These are phyloP conservation scores for Macrolepiota dolichaula DNA, from an alignment of 768 basidiomycete species.

Conservation along the genomic window DNA sequence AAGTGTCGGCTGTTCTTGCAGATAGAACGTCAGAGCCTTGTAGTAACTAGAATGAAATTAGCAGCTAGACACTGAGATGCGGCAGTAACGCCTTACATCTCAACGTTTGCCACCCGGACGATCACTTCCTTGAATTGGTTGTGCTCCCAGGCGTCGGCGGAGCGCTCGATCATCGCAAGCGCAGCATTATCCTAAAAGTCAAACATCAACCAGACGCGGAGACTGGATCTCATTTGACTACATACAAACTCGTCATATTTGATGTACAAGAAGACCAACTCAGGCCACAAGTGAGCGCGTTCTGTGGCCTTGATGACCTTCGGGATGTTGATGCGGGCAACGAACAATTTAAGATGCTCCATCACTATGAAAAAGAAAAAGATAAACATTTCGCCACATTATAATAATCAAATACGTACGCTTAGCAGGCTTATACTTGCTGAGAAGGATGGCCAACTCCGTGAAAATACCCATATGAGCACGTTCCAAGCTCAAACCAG, in stretches of 20 bases:
- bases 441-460: slow-evolving; percentile 85
- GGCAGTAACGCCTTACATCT: slow-evolving; percentile 61
- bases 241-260: slow-evolving; percentile 94
- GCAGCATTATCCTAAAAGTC: slow-evolving; percentile 84
- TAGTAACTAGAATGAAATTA: slow-evolving; percentile 64
- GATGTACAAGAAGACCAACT: slow-evolving; percentile 97
- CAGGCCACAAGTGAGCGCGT: slow-evolving; percentile 96
- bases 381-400: not conserved
- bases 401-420: slow-evolving; percentile 43
- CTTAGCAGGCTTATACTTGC: slow-evolving; percentile 94
- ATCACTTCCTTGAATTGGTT: slow-evolving; percentile 99
- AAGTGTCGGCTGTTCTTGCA: slow-evolving; percentile 89
- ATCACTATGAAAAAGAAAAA: slow-evolving; percentile 58
- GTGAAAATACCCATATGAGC: slow-evolving; percentile 99
- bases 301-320: slow-evolving; percentile 98
- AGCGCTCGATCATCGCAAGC: slow-evolving; percentile 97
- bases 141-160: slow-evolving; percentile 99
- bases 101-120: slow-evolving; percentile 94
- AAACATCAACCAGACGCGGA: not conserved
- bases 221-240: slow-evolving; percentile 13
- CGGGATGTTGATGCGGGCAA: slow-evolving; percentile 95
- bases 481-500: slow-evolving; percentile 92
- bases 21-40: slow-evolving; percentile 91
- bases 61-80: not conserved
- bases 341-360: slow-evolving; percentile 98